phyloP scores from a whole-genome alignment of 805 yeast species.

The Teunomyces cretensis region DNA sequence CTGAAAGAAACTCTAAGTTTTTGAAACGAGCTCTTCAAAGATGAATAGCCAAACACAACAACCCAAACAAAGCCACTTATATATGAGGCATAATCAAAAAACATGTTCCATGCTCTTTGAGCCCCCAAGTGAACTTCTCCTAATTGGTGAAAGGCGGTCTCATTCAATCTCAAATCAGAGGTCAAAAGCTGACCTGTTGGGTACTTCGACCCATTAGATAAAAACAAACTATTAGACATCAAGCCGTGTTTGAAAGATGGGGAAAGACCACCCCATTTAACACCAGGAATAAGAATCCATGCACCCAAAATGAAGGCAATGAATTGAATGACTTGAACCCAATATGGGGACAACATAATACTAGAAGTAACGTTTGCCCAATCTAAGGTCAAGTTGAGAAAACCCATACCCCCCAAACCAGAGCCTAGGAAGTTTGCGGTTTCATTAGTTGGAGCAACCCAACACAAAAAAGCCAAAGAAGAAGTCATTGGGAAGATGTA shows the following conservation, averaged over 20 bases:
- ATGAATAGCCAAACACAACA: constrained; percentile 33
- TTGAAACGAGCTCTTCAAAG: constrained; percentile 18
- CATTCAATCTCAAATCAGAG: constrained; percentile 37
- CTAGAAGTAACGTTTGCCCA: constrained; percentile 54
- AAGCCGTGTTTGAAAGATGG: constrained; percentile 34
- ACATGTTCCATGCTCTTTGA: constrained; percentile 50
- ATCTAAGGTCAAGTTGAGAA: constrained; percentile 48
- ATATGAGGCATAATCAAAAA: constrained; percentile 55
- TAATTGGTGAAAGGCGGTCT: constrained; percentile 43
- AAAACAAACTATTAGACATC: constrained; percentile 47
- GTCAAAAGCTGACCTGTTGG: constrained; percentile 45
- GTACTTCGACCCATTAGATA: constrained; percentile 36
- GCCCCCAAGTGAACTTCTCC: constrained; percentile 51
- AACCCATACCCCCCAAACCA: constrained; percentile 53
- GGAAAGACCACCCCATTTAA: constrained; percentile 39
- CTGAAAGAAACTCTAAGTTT: constrained; percentile 10
- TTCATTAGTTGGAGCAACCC: constrained; percentile 45
- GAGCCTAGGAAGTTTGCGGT: constrained; percentile 47
- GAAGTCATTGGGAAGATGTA: constrained; percentile 48
- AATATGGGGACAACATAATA: constrained; percentile 52
- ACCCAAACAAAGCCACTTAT: constrained; percentile 50
- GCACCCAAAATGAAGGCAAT: constrained; percentile 49
- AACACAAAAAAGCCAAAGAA: constrained; percentile 49
- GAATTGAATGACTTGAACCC: constrained; percentile 53
- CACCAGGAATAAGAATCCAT: constrained; percentile 49